phyloP scores from a whole-genome alignment of 1,284 basidiomycete species.

The Melampsora americana region DNA sequence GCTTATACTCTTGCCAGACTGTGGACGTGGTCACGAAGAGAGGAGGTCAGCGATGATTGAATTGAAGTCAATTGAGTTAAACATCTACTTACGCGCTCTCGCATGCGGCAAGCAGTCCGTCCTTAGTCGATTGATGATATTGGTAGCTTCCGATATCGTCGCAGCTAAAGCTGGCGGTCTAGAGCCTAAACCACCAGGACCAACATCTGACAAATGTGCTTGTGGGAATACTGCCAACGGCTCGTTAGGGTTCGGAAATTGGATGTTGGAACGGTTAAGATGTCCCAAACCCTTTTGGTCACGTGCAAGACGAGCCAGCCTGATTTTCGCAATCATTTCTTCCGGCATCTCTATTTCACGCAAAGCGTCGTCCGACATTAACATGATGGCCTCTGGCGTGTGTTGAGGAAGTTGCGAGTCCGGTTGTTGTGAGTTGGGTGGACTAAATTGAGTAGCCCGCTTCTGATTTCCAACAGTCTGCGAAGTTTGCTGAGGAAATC shows the following conservation, averaged over 20 bases:
- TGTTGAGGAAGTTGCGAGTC: neutral
- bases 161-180: neutral
- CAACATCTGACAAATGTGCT: neutral
- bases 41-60: neutral
- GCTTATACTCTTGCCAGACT: slow-evolving; percentile 38
- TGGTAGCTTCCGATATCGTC: slow-evolving; percentile 20
- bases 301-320: slow-evolving; percentile 28
- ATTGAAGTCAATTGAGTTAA: neutral
- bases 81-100: slow-evolving; percentile 16
- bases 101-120: slow-evolving; percentile 10
- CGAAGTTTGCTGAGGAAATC: neutral
- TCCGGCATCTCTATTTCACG: slow-evolving; percentile 7
- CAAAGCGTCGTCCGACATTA: slow-evolving; percentile 38
- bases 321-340: slow-evolving; percentile 30
- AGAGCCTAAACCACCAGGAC: too few species aligned
- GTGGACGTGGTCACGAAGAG: neutral
- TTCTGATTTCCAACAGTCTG: neutral
- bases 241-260: neutral
- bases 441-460: neutral
- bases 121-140: slow-evolving; percentile 2
- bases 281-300: slow-evolving; percentile 8
- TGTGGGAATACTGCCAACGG: slow-evolving; percentile 12
- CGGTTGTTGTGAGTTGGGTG: slow-evolving; percentile 1
- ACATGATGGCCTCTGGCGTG: slow-evolving; percentile 23
- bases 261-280: too few species aligned